Conservation (phyloP, 495 filamentous ascomycete genomes). For the Amorphotheca resinae region DNA sequence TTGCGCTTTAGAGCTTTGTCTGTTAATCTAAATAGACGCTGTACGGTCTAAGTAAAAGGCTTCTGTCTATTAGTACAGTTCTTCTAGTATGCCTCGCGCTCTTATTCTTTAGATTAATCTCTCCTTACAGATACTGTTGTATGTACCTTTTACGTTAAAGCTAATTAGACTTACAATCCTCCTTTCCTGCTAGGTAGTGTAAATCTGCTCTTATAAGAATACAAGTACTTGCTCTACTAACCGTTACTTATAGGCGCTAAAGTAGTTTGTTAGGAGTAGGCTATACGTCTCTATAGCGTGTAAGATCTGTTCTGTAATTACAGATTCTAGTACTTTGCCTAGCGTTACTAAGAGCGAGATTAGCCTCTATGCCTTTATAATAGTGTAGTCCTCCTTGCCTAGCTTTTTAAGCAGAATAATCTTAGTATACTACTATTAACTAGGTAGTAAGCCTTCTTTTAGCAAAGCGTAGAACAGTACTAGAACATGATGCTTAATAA, state of each 20-base stretch:
- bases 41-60: conserved; percentile 21
- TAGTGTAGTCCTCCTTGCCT: conserved; percentile 9
- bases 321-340: conserved; percentile 11
- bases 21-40: conserved; percentile 19
- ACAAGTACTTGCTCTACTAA: conserved; percentile 15
- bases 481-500: conserved; percentile 20
- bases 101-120: conserved; percentile 24
- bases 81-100: conserved; percentile 23
- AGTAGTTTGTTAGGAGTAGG: conserved; percentile 20
- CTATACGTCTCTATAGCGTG: conserved; percentile 10
- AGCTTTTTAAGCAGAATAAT: conserved; percentile 16
- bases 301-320: conserved; percentile 12
- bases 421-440: conserved; percentile 18
- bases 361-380: conserved; percentile 10
- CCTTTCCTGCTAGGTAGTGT: conserved; percentile 16
- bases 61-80: conserved; percentile 23
- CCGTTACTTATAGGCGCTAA: conserved; percentile 20
- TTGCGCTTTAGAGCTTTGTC: conserved; percentile 1
- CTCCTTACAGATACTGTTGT: conserved; percentile 28
- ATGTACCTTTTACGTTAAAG: conserved; percentile 33
- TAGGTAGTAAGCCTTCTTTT: conserved; percentile 14
- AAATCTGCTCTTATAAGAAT: conserved; percentile 23
- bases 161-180: conserved; percentile 22
- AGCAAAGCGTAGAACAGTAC: conserved; percentile 12
- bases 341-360: conserved; percentile 14